Evolutionary conservation across 2,329 filamentous ascomycete genomes (phyloP), one percentile per base, ranked within the genome.

Genomic region (Tolypocladium paradoxum): DNA sequence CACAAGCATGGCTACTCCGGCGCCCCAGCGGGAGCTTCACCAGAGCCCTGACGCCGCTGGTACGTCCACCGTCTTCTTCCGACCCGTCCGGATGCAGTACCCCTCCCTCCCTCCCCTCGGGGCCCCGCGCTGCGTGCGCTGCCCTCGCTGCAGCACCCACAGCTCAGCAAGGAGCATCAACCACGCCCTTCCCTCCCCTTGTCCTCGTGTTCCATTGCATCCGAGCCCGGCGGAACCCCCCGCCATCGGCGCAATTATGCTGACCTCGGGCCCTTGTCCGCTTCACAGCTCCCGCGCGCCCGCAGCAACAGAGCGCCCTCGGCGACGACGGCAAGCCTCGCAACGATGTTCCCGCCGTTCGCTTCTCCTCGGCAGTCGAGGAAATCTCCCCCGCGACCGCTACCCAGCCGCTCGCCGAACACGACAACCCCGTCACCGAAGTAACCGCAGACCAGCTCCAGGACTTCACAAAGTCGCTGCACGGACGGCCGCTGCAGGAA

Each of bases 401-500:
- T 50, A 62, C 67, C 57, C 60, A 62, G 52, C 56, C 63, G 49
- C 58, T 61, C 50, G 56, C 56, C 52, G 52, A 55, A 53, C 56
- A 56, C 49, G 59, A 63, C 54, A 60, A 55, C 38, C 63, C 70
- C 54, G 69, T 70, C 51, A 68, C 68, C 49, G 71, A 73, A 56
- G 70, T 76, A 49, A 75, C 76, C 6, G 70, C 74, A 20, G 84
- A 88, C 53, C 81, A 91, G 64, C 75, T 95, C 53, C 81, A 80
- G 59, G 83, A 83, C 55, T 73, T 96, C 56, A 84, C 87, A 50
- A 81, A 83, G 60, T 84, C 82, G 27, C 74, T 95, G 29, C 86
- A 90, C 58, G 82, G 83, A 57, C 79, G 84, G 48, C 83, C 85
- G 61, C 77, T 96, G 56, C 91, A 96, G 72, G 86, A 91, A 62